phyloP scores from a whole-genome alignment of 2,329 filamentous ascomycete genomes.

The Aspergillus eucalypticola region DNA sequence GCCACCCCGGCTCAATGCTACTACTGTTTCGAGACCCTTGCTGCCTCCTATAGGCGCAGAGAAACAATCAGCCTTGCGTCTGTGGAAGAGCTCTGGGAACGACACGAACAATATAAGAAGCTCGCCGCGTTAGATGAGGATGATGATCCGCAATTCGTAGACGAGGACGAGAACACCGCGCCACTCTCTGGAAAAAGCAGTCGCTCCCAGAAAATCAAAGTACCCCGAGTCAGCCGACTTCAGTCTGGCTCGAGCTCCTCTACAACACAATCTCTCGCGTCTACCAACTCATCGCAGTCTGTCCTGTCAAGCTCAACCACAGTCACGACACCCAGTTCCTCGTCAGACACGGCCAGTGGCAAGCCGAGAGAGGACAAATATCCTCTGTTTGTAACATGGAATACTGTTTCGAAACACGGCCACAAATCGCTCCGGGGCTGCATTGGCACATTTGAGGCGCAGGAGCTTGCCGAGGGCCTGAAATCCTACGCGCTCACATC shows the following conservation, averaged over 20 bases:
- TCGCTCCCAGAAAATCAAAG: conserved; percentile 28
- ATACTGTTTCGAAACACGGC: conserved; percentile 64
- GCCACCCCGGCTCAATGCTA: conserved; percentile 83
- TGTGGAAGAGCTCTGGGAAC: conserved; percentile 69
- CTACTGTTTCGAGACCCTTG: conserved; percentile 87
- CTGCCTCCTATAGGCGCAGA: conserved; percentile 71
- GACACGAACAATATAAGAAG: conserved; percentile 48
- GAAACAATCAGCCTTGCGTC: conserved; percentile 66
- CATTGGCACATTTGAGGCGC: conserved; percentile 88
- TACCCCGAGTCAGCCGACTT: conserved; percentile 37
- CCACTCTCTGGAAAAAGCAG: not conserved
- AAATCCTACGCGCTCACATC: conserved; percentile 81
- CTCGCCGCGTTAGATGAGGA: conserved; percentile 36
- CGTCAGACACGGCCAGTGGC: conserved; percentile 31
- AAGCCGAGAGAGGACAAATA: conserved; percentile 50
- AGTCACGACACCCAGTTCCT: conserved; percentile 48
- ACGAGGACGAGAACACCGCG: conserved; percentile 23
- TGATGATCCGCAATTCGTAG: conserved; percentile 19
- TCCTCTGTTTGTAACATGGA: conserved; percentile 95
- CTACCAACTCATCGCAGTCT: conserved; percentile 51
- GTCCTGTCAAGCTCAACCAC: conserved; percentile 43
- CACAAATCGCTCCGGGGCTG: conserved; percentile 79
- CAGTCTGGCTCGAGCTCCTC: conserved; percentile 43
- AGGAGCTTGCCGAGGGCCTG: conserved; percentile 72
- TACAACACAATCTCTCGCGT: conserved; percentile 47